Conservation (phyloP, 179 eudicot species). For the Beta macrorhiza region DNA sequence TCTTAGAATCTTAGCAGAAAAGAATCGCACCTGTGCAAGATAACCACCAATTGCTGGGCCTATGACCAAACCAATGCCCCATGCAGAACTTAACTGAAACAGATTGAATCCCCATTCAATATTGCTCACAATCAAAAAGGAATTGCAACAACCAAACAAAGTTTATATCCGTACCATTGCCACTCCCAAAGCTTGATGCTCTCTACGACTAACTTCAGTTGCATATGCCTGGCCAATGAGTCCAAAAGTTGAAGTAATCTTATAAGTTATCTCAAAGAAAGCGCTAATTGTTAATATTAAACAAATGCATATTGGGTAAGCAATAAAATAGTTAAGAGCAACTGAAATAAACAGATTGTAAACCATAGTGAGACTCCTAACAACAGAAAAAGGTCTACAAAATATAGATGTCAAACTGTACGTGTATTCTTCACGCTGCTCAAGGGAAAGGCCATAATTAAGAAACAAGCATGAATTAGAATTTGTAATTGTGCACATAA, state of each 20-base stretch:
- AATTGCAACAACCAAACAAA: conserved; percentile 6
- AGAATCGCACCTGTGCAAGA: conserved; percentile 34
- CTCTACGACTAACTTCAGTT: conserved; percentile 57
- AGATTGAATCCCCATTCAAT: conserved; percentile 10
- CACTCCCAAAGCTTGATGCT: conserved; percentile 62
- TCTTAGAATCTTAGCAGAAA: background rate
- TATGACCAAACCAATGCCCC: conserved; percentile 43
- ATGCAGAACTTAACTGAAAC: conserved; percentile 36
- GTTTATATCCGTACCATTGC: conserved; percentile 45
- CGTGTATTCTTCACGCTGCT: no score
- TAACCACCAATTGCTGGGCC: conserved; percentile 44
- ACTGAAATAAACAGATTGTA: background rate
- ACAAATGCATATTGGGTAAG: background rate
- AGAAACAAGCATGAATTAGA: background rate
- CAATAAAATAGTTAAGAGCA: background rate
- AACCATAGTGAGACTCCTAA: background rate
- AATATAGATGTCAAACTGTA: no score
- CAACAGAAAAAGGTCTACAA: no score
- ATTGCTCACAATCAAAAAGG: background rate
- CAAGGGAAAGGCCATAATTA: background rate
- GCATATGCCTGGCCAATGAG: conserved; percentile 51
- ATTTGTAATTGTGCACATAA: background rate
- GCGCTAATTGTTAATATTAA: background rate
- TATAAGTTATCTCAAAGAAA: background rate
- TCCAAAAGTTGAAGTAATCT: conserved; percentile 9